These are phyloP conservation scores for Fusarium chaquense DNA, from an alignment of 2,329 filamentous ascomycete species.

Conservation along the genomic window DNA sequence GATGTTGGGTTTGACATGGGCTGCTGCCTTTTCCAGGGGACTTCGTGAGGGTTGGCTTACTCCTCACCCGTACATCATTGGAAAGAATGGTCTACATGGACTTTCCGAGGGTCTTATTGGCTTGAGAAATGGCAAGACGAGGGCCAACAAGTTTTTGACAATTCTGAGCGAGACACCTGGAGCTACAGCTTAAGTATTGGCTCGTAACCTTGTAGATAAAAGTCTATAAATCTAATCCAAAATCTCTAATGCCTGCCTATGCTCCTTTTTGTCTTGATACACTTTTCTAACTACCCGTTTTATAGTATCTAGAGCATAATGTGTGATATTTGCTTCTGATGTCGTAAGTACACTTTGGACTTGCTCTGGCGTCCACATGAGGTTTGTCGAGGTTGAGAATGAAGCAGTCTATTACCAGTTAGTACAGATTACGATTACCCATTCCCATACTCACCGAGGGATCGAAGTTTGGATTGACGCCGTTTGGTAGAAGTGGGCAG, in stretches of 20 bases:
- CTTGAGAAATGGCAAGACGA: neutral
- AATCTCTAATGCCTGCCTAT: neutral
- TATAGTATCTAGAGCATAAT: constrained; percentile 34
- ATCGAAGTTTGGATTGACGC: constrained; percentile 5
- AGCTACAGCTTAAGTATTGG: neutral
- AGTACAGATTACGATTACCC: accelerated
- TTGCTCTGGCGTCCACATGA: constrained; percentile 42
- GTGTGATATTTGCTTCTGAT: constrained; percentile 17
- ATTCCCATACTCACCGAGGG: constrained; percentile 24
- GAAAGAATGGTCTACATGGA: neutral
- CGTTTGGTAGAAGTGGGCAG: constrained; percentile 38
- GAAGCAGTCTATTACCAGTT: constrained; percentile 6
- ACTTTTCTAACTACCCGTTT: constrained; percentile 26
- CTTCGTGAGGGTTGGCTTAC: constrained; percentile 35
- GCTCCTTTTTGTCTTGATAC: constrained; percentile 22
- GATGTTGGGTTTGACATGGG: neutral
- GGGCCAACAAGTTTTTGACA: constrained; percentile 16
- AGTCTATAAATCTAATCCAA: neutral
- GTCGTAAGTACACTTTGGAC: constrained; percentile 25
- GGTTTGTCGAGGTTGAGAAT: constrained; percentile 43
- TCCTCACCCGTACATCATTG: constrained; percentile 16
- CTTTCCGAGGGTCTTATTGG: neutral
- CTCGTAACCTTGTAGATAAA: neutral
- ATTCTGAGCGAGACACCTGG: constrained; percentile 7
- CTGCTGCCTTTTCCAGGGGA: constrained; percentile 4